These are phyloP conservation scores for Macadamia integrifolia DNA, from an alignment of 164 flowering plant genomes.

Conservation along the genomic window DNA sequence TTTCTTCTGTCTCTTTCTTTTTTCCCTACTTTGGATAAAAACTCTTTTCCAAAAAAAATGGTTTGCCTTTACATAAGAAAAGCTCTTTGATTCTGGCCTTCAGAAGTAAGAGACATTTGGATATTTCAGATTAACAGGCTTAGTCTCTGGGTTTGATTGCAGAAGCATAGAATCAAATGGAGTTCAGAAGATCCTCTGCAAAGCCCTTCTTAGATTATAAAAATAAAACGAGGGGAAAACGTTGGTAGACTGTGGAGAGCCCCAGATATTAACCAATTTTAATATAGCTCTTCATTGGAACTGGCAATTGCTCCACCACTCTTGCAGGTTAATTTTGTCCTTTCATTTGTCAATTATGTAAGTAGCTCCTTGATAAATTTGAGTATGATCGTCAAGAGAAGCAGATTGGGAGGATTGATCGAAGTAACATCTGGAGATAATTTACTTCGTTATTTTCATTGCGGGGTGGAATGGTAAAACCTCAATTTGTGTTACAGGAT, in stretches of 20 bases:
- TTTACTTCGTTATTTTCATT: slow-evolving; percentile 12
- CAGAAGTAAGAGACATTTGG: background rate
- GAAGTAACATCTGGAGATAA: background rate
- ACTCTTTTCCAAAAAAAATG: slow-evolving; percentile 21
- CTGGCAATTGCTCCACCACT: no score
- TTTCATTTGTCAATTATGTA: background rate
- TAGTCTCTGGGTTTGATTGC: no score
- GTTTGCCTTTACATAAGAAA: slow-evolving; percentile 27
- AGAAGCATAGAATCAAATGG: no score
- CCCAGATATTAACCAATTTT: no score
- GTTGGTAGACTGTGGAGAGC: no score
- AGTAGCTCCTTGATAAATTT: no score
- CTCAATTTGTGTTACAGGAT: slow-evolving; percentile 14
- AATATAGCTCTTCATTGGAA: no score
- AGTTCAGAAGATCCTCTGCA: no score
- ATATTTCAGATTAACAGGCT: no score
- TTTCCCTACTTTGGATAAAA: slow-evolving; percentile 1
- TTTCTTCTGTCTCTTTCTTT: slow-evolving; percentile 5
- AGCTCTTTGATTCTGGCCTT: slow-evolving; percentile 10
- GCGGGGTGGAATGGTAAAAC: slow-evolving; percentile 6
- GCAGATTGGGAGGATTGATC: background rate
- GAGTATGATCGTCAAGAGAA: no score
- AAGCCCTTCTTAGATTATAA: no score
- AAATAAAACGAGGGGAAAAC: no score
- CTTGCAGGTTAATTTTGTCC: background rate